A percentile compares a stretch with the other conserved stretches of the same genome.
Evolutionary conservation across 2,329 filamentous ascomycete species (phyloP).

Genomic region (Colletotrichum simmondsii): DNA sequence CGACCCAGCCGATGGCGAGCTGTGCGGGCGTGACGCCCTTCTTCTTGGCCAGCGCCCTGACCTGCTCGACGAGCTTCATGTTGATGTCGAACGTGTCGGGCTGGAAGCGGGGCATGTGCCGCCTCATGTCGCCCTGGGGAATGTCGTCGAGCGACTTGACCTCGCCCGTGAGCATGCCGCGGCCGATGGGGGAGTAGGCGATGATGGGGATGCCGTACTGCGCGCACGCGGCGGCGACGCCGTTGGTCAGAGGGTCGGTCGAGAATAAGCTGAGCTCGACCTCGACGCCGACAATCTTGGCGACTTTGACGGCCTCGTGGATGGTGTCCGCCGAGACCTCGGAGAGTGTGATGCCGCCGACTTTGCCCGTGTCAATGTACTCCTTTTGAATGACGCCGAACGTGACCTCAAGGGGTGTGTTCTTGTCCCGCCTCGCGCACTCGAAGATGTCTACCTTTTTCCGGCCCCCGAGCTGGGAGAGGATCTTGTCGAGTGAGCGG

Average conservation of each 20-base stretch:
- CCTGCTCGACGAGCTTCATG: conserved; percentile 66
- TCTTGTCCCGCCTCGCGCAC: conserved; percentile 65
- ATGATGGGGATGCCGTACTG: conserved; percentile 76
- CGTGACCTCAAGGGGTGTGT: conserved; percentile 55
- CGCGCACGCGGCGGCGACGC: conserved; percentile 64
- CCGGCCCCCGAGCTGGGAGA: conserved; percentile 61
- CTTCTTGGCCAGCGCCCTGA: conserved; percentile 67
- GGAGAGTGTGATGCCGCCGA: conserved; percentile 63
- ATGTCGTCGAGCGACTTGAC: conserved; percentile 66
- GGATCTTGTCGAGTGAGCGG: conserved; percentile 67
- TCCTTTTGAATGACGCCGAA: conserved; percentile 56
- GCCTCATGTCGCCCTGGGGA: conserved; percentile 59
- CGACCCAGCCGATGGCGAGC: conserved; percentile 74
- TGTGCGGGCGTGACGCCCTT: conserved; percentile 72
- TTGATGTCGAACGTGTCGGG: conserved; percentile 73
- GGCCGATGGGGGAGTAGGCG: conserved; percentile 78
- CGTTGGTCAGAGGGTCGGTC: conserved; percentile 60
- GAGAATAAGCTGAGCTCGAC: conserved; percentile 64
- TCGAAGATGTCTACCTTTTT: conserved; percentile 72
- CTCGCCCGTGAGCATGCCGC: conserved; percentile 64
- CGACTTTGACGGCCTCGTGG: conserved; percentile 55
- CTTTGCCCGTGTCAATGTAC: conserved; percentile 62
- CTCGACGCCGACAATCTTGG: conserved; percentile 61
- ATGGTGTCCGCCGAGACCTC: conserved; percentile 62
- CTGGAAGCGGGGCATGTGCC: conserved; percentile 67